Base-by-base conservation (phyloP, 1,284 basidiomycete genomes). In the Cutaneotrichosporon sp. region DNA sequence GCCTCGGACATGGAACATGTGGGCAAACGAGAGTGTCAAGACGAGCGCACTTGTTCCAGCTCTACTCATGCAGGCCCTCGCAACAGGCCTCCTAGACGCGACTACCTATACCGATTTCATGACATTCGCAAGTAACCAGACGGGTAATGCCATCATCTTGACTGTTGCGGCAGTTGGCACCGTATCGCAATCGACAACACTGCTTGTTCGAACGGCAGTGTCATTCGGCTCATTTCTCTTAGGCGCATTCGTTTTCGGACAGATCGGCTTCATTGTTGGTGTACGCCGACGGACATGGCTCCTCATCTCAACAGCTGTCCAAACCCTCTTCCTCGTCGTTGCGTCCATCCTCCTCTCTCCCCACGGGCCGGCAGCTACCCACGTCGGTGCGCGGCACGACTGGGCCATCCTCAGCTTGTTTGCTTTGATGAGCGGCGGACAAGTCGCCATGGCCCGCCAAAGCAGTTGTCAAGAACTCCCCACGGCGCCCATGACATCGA, bases 51-150 rank as follows among this genome's bases (percentile, higher is more conserved):
- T 78, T 50, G 73, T 78, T 3, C 66, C 70, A 1, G 68, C 72
- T 4, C 63, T 78, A 22, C 66, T 76, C 32, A 58, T 72, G 13
- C 77, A 78, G 59, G 77, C 77, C 0, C 73, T 77, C 30, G 65
- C 74, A 0, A 73, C 77, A 2, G 77, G 75, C 70, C 40, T 79
- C 8, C 69, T 80, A 26, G 80, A 81, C 65, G 78, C 78, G 2
- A 78, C 77, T 18, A 79, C 78, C 13, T 80, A 76, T 63, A 74
- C 76, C 40, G 74, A 78, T 57, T 81, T 79, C 65, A 36, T 58
- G 9, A 78, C 77, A 6, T 81, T 81, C 46, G 79, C 80, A n/a
- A 77, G 74, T 10, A 81, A 81, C 65, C 78, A 78, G 65, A 76
- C 76, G 4, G 76, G 80, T 38, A 81, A 81, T 67, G 78, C 76